Conservation (phyloP, 2,329 filamentous ascomycete genomes). For the Pseudogymnoascus sp. region DNA sequence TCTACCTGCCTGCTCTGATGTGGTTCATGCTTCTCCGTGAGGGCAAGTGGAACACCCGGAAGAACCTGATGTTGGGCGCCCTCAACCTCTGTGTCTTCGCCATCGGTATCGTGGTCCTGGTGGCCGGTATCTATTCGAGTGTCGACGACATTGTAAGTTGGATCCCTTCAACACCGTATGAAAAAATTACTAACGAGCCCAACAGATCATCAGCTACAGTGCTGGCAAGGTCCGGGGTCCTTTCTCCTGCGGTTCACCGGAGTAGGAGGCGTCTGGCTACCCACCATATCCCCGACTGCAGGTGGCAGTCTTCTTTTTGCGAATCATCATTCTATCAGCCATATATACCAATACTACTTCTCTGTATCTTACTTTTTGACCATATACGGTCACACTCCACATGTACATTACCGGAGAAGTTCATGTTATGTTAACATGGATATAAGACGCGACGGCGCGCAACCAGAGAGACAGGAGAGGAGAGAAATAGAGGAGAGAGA, state of each 20-base stretch:
- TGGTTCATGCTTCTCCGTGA: conserved; percentile 24
- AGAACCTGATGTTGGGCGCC: conserved; percentile 19
- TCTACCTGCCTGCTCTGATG: conserved; percentile 24
- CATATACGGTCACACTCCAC: neutral
- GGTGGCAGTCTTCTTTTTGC: neutral
- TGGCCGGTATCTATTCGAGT: conserved; percentile 20
- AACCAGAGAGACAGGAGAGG: neutral
- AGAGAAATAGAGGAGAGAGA: neutral
- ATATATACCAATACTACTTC: conserved; percentile 6
- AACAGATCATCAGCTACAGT: neutral
- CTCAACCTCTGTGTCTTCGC: conserved; percentile 19
- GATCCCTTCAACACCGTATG: neutral
- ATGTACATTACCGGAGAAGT: neutral
- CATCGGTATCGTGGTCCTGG: conserved; percentile 20
- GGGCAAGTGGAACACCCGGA: conserved; percentile 21
- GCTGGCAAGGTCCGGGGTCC: neutral
- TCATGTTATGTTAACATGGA: neutral
- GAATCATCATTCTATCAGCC: conserved; percentile 3
- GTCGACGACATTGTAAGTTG: conserved; percentile 21
- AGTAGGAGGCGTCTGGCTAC: neutral
- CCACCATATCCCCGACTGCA: neutral
- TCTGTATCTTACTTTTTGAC: neutral
- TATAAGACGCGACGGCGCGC: neutral
- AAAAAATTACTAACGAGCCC: neutral
- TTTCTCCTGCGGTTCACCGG: neutral